These are phyloP conservation scores for Corymbia citriodora DNA, from an alignment of 441 rosid genomes.

Conservation along the genomic window DNA sequence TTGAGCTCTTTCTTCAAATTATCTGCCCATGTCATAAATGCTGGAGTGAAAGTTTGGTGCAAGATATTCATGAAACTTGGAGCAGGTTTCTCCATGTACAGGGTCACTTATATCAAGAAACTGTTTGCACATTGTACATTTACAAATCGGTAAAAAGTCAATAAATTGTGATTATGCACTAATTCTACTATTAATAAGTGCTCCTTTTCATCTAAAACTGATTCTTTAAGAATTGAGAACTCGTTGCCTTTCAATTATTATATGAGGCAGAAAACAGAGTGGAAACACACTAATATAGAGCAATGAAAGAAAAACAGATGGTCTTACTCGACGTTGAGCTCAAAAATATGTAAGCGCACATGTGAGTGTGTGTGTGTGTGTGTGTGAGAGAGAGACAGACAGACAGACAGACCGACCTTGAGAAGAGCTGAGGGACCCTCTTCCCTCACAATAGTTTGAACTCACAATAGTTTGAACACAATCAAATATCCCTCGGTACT, in stretches of 20 bases:
- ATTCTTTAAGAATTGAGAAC: not conserved
- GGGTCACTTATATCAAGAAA: not conserved
- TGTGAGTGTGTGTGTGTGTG: not conserved
- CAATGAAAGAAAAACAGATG: not conserved
- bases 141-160: not conserved
- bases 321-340: not conserved
- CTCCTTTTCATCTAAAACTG: not conserved
- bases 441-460: constrained; percentile 68
- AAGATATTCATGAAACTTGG: not conserved
- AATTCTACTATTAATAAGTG: not conserved
- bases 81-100: not conserved
- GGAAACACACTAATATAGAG: not conserved
- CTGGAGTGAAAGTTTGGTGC: not conserved
- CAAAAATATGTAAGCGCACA: rapidly evolving
- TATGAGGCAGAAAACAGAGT: not conserved
- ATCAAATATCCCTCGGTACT: constrained; percentile 69
- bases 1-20: not conserved
- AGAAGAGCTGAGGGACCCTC: constrained; percentile 87
- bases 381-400: not conserved
- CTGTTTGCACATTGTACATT: not conserved
- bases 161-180: not conserved
- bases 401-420: constrained; percentile 39
- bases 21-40: not conserved
- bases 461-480: constrained; percentile 84
- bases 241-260: not conserved